Percentiles rank a stretch among this genome's conserved stretches.
Conservation (phyloP, 106 monocot species). For the Dendrobium huoshanense region DNA sequence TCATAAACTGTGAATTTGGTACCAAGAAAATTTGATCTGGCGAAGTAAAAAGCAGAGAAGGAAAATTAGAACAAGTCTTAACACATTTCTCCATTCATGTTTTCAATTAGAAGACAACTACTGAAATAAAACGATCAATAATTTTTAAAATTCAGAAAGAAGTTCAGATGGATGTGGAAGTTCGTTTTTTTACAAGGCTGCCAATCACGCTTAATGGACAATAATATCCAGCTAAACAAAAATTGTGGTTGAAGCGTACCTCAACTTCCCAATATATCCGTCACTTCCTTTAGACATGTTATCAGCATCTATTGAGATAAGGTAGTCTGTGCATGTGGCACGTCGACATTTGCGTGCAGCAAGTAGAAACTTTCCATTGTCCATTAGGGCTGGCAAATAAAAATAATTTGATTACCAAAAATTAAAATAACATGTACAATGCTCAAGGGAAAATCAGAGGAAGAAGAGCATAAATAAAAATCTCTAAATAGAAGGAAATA, state of each 20-base stretch:
- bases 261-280: slow-evolving; percentile 73
- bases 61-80: neutral
- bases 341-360: slow-evolving; percentile 66
- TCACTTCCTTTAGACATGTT: slow-evolving; percentile 63
- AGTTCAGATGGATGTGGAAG: too few species aligned
- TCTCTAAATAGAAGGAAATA: neutral
- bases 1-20: slow-evolving; percentile 93
- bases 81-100: too few species aligned
- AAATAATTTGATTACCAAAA: neutral
- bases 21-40: slow-evolving; percentile 88
- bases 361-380: slow-evolving; percentile 82
- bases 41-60: neutral
- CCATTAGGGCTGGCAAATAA: slow-evolving; percentile 37
- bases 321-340: slow-evolving; percentile 68
- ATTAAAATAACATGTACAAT: neutral
- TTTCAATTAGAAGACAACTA: too few species aligned
- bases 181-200: too few species aligned
- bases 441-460: neutral
- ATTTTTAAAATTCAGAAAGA: too few species aligned
- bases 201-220: too few species aligned
- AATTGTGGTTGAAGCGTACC: slow-evolving; percentile 24
- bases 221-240: too few species aligned
- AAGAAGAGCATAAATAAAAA: neutral
- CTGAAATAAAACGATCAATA: too few species aligned
- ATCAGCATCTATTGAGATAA: slow-evolving; percentile 62